Base-by-base conservation (phyloP, 345 rosid genomes). In the Angophora floribunda region DNA sequence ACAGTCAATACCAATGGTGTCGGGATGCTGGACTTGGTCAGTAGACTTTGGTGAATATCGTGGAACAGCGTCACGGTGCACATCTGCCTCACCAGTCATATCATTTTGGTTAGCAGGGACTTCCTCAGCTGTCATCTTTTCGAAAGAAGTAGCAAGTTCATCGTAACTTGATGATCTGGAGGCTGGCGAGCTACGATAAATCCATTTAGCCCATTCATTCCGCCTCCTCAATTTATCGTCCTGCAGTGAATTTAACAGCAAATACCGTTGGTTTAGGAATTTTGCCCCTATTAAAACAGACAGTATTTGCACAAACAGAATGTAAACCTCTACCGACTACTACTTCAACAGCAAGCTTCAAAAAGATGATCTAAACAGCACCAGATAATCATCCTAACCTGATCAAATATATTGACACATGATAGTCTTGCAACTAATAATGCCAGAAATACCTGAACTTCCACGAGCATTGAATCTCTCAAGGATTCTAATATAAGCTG, bases 401-500 rank as follows among this genome's bases (percentile, higher is more conserved):
- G 53, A 41, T 36, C 52, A 86, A 59, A 59, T 59, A 86, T 63
- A 24, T n/a, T 30, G 44, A 14, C 82, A 87, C 15, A 10, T 57
- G 1, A 41, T 59, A 87, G 44, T 6, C 70, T 61, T 86, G 17
- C 26, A 65, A n/a, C 22, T 11, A 28, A 6, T 22, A 32, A 85
- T 19, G 50, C 17, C 5, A 30, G 82, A 57, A 28, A 86, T 93
- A 96, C 99, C 95, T 96, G 92, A 86, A 96, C 92, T 93, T 97
- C 99, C 78, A 97, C 95, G 55, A 95, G 45, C 24, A 91, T 67
- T 85, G 99, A 97, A 85, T 88, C 89, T 89, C 92, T 90, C 91
- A 97, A 88, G 70, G 95, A 94, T 61, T 96, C 95, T 90, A 96
- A 89, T 89, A 96, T 94, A 57, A 96, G 86, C 85, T 92, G 93